A percentile compares a stretch with the other conserved stretches of the same genome.
Evolutionary conservation across 768 basidiomycete genomes (phyloP).

Genomic region (Stropharia rugosoannulata): DNA sequence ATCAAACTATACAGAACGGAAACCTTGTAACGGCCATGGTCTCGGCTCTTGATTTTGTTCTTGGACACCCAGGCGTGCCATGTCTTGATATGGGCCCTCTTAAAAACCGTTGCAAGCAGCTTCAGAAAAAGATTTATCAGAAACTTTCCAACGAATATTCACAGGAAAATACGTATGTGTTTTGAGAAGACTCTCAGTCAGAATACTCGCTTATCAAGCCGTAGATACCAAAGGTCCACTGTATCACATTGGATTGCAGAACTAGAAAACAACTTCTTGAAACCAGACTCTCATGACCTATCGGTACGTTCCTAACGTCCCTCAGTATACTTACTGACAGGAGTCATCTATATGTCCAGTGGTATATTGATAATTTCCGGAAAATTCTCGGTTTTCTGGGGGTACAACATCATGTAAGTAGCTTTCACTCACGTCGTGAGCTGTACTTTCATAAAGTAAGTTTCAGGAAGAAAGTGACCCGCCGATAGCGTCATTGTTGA

Average conservation of each 20-base stretch:
- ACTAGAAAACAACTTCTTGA: neutral
- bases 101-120: neutral
- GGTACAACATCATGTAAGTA: neutral
- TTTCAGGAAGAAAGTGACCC: neutral
- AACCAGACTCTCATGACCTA: neutral
- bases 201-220: neutral
- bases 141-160: neutral
- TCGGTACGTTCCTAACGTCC: neutral
- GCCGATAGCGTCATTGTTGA: neutral
- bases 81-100: neutral
- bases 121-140: slow-evolving; percentile 1
- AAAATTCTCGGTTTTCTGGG: slow-evolving; percentile 1
- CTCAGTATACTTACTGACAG: neutral
- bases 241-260: neutral
- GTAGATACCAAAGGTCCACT: neutral
- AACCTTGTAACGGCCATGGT: slow-evolving; percentile 1
- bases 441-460: neutral
- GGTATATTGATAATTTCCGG: slow-evolving; percentile 1
- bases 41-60: neutral
- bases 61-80: neutral
- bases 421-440: neutral
- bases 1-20: neutral
- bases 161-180: neutral
- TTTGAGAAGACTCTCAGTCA: neutral
- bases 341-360: neutral